A percentile compares a stretch with the other conserved stretches of the same genome.
Conservation (phyloP, 1,284 basidiomycete species). For the Ustilago loliicola region DNA sequence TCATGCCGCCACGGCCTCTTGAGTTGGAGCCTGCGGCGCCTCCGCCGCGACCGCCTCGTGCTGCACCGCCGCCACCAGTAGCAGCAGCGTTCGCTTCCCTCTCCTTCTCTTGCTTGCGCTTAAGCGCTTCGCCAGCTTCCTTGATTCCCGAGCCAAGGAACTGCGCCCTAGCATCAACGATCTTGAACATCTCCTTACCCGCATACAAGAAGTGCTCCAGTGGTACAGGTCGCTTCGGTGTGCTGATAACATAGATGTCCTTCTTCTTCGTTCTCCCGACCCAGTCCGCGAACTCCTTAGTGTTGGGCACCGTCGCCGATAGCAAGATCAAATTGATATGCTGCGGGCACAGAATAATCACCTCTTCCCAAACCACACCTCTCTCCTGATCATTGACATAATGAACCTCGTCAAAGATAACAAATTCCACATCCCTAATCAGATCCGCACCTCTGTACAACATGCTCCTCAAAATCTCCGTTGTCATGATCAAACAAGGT, state of each 20-base stretch:
- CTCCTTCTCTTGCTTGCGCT: conserved; percentile 96
- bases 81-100: conserved; percentile 83
- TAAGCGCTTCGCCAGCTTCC: conserved; percentile 86
- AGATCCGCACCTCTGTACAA: conserved; percentile 84
- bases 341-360: conserved; percentile 80
- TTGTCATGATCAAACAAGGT: conserved; percentile 87
- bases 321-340: conserved; percentile 77
- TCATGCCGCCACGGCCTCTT: conserved; percentile 53
- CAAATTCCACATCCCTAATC: conserved; percentile 98
- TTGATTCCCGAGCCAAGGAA: conserved; percentile 76
- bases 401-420: conserved; percentile 99
- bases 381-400: conserved; percentile 99
- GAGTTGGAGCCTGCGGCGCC: conserved; percentile 51
- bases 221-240: conserved; percentile 94
- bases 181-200: conserved; percentile 89
- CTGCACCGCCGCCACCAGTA: conserved; percentile 75
- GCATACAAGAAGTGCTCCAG: conserved; percentile 97
- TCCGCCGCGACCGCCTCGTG: conserved; percentile 74
- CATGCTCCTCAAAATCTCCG: conserved; percentile 99
- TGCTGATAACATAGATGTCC: conserved; percentile 99
- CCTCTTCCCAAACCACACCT: conserved; percentile 99
- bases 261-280: conserved; percentile 99
- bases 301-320: conserved; percentile 98
- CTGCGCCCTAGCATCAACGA: conserved; percentile 85
- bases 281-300: conserved; percentile 99